A percentile compares a stretch with the other conserved stretches of the same genome.
Evolutionary conservation across 305 asterid species (phyloP).

Genomic region (Fraxinus dipetala): DNA sequence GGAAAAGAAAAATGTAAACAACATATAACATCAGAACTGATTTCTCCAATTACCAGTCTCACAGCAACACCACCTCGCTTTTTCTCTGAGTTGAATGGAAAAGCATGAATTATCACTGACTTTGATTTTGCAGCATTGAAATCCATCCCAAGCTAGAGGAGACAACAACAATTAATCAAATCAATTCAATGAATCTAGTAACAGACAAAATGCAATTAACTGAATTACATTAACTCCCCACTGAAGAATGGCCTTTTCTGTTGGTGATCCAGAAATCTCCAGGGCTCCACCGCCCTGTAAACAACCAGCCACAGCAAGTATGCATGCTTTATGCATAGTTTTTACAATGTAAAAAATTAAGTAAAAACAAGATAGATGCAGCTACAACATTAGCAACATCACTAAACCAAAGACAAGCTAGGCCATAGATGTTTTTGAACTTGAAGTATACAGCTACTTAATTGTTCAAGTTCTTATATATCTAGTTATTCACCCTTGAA

Average conservation of each 20-base stretch:
- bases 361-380: not conserved
- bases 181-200: constrained; percentile 2
- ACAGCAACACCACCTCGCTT: constrained; percentile 91
- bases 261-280: constrained; percentile 93
- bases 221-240: constrained; percentile 73
- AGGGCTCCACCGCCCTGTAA: constrained; percentile 65
- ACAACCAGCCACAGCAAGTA: constrained; percentile 22
- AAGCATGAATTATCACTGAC: constrained; percentile 69
- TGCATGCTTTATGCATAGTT: not conserved
- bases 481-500: not conserved
- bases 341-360: not conserved
- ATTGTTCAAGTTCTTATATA: not conserved
- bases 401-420: not conserved
- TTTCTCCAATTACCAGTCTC: constrained; percentile 49
- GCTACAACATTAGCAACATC: not conserved
- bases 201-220: constrained; percentile 6
- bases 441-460: not conserved
- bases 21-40: constrained; percentile 5
- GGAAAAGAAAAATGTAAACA: not conserved
- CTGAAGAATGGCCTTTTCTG: constrained; percentile 91
- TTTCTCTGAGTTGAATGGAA: constrained; percentile 95
- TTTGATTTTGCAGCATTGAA: constrained; percentile 51
- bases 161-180: constrained; percentile 16
- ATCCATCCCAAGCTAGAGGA: constrained; percentile 80
- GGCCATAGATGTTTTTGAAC: not conserved